Percentiles rank a stretch among this genome's conserved stretches.
phyloP scores from a whole-genome alignment of 2,329 filamentous ascomycete species.

The Nigrospora osmanthi region DNA sequence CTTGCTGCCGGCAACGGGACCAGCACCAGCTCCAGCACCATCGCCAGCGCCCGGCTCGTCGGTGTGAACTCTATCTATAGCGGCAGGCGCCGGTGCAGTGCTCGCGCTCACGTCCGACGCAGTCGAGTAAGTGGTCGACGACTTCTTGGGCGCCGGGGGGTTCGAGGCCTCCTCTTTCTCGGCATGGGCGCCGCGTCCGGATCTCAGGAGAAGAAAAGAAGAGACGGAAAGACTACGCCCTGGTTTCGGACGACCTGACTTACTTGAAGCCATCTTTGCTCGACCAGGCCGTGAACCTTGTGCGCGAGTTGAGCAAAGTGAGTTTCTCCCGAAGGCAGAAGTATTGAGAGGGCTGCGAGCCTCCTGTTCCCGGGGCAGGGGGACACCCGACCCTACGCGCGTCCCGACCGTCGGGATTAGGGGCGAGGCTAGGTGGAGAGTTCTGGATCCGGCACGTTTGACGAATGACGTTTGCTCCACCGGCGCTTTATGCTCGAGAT shows the following conservation, averaged over 20 bases:
- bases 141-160: not conserved
- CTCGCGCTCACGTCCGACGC: not conserved
- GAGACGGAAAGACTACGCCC: constrained; percentile 4
- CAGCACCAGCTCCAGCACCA: too few relatives aligned
- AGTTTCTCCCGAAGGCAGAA: too few relatives aligned
- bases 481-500: not conserved
- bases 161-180: not conserved
- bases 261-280: constrained; percentile 10
- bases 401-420: constrained; percentile 1
- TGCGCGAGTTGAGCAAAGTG: too few relatives aligned
- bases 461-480: constrained; percentile 2
- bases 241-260: constrained; percentile 5
- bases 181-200: not conserved
- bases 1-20: too few relatives aligned
- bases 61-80: not conserved
- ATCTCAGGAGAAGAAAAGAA: constrained; percentile 3
- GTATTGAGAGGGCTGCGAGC: too few relatives aligned
- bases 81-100: not conserved
- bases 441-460: not conserved
- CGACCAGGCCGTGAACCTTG: constrained; percentile 1
- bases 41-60: not conserved
- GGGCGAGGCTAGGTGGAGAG: constrained; percentile 1
- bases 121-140: too few relatives aligned
- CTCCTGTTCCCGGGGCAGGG: too few relatives aligned
- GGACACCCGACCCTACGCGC: not conserved